Evolutionary conservation across 2,329 filamentous ascomycete species (phyloP).

Genomic region (Xylaria sp.): DNA sequence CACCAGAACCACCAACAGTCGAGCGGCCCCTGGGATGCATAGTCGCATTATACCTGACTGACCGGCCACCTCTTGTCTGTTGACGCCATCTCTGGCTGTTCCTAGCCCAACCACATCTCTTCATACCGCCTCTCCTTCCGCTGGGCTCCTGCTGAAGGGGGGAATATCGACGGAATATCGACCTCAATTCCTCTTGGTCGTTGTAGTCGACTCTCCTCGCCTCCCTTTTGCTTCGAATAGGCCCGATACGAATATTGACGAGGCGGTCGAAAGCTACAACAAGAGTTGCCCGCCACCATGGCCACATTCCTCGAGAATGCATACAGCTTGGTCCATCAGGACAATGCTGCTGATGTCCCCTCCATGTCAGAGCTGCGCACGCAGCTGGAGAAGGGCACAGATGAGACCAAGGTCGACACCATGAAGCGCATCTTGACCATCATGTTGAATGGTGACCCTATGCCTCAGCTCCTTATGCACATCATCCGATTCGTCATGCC

Average conservation of each 20-base stretch:
- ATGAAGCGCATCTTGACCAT: slow-evolving; percentile 96
- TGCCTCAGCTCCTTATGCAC: slow-evolving; percentile 97
- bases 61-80: slow-evolving; percentile 40
- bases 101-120: slow-evolving; percentile 19
- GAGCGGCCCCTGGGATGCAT: slow-evolving; percentile 43
- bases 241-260: slow-evolving; percentile 32
- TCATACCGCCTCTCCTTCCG: slow-evolving; percentile 22
- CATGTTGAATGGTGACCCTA: slow-evolving; percentile 98
- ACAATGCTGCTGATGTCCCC: slow-evolving; percentile 94
- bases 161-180: slow-evolving; percentile 14
- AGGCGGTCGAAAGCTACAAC: slow-evolving; percentile 49
- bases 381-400: slow-evolving; percentile 92
- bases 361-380: slow-evolving; percentile 90
- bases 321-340: slow-evolving; percentile 97
- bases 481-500: slow-evolving; percentile 99
- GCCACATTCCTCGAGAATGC: slow-evolving; percentile 93
- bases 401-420: slow-evolving; percentile 92
- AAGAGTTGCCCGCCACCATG: slow-evolving; percentile 70
- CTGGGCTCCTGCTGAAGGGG: slow-evolving; percentile 20
- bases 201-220: slow-evolving; percentile 14
- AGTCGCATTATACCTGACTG: slow-evolving; percentile 41
- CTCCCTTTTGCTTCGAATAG: slow-evolving; percentile 14
- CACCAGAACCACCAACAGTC: slow-evolving; percentile 23
- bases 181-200: slow-evolving; percentile 19
- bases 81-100: slow-evolving; percentile 31